Evolutionary conservation across 768 basidiomycete genomes (phyloP), one percentile per base, ranked within the genome.

Genomic region (Rhizopogon rudus): DNA sequence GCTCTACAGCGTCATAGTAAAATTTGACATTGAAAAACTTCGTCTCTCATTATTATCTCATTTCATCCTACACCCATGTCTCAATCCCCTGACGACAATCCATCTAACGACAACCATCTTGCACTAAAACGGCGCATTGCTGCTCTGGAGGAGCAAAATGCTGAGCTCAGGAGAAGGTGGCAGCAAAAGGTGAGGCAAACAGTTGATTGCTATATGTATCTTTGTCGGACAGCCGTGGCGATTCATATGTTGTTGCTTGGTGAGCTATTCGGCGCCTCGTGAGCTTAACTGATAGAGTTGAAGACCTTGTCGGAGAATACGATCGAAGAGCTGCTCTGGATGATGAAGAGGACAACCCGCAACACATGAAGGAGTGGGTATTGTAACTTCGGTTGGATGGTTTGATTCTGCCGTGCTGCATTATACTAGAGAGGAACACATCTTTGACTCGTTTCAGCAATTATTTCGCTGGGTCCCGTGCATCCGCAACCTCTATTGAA

Each of bases 241-340:
- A 57, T 43, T 50, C 52, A 3, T 52, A 54, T 9, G 0, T 52
- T 0, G n/a, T 35, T 14, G 52, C 57, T 17, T 60, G 60, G 17
- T 44, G 51, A 5, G 55, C 17, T 4, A 55, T 62, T 3, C 51
- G 22, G 5, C n/a, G 57, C 39, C 61, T 62, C 1, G 57, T 62
- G 0, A 52, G 45, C 45, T 51, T 62, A 0, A 17, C 31, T 0
- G 46, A 54, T 17, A 52, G 37, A 6, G 16, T 62, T 1, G 20
- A 42, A 2, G 44, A 58, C 5, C 13, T 62, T 25, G 37, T 61
- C 12, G 44, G 40, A 8, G 55, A 62, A 14, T 20, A 58, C 25
- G 53, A 61, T 6, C 20, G 20, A 20, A 20, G 1, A 20, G 20
- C 20, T 20, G 20, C 20, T 20, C 20, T 20, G 20, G 20, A 20